Evolutionary conservation across 192 early-diverging fungal genomes (phyloP).

Genomic region (Diversispora eburnea): DNA sequence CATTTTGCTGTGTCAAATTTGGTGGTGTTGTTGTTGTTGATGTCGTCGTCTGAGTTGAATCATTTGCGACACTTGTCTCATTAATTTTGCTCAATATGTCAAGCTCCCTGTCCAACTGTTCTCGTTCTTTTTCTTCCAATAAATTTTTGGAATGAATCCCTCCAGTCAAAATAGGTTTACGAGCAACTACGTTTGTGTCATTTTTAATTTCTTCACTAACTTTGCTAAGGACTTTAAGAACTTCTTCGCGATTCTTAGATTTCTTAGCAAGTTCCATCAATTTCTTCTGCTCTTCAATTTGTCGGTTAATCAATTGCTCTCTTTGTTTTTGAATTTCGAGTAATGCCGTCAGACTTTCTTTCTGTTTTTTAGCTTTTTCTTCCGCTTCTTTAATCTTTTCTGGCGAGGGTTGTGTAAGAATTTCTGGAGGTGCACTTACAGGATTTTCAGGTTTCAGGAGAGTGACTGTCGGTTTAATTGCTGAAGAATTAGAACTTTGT

Average conservation of each 20-base stretch:
- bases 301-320: slow-evolving; percentile 51
- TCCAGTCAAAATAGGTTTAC: slow-evolving; percentile 36
- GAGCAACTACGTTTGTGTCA: slow-evolving; percentile 30
- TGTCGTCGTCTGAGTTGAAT: slow-evolving; percentile 24
- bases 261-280: slow-evolving; percentile 50
- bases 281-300: slow-evolving; percentile 63
- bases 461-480: slow-evolving; percentile 30
- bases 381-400: slow-evolving; percentile 45
- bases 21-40: slow-evolving; percentile 16
- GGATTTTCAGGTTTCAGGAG: slow-evolving; percentile 30
- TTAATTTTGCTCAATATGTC: slow-evolving; percentile 38
- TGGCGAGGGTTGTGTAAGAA: slow-evolving; percentile 41
- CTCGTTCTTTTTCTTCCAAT: slow-evolving; percentile 43
- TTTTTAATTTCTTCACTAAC: slow-evolving; percentile 45
- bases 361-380: slow-evolving; percentile 47
- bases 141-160: slow-evolving; percentile 36
- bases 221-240: slow-evolving; percentile 47
- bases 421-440: slow-evolving; percentile 36
- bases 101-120: slow-evolving; percentile 51
- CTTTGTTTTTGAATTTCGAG: slow-evolving; percentile 57
- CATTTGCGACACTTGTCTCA: slow-evolving; percentile 10
- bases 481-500: slow-evolving; percentile 21
- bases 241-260: slow-evolving; percentile 43
- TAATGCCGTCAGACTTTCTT: slow-evolving; percentile 47
- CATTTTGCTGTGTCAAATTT: neutral